Evolutionary conservation across 345 rosid genomes (phyloP).

Genomic region (Leavenworthia alabamica): DNA sequence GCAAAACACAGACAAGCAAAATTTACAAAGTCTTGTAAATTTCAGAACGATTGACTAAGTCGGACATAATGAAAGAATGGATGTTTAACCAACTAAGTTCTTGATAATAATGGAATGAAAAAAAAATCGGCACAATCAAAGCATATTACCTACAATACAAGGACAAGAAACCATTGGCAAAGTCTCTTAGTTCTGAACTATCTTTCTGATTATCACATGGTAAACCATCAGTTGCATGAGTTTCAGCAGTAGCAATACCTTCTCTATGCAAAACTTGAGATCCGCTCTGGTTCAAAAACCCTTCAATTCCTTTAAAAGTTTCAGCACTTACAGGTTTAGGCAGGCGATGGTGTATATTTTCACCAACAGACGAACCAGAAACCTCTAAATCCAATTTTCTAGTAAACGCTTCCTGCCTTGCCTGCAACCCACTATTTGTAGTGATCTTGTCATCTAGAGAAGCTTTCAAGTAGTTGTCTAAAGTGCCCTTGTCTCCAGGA

Average conservation of each 20-base stretch:
- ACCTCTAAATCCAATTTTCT: constrained; percentile 43
- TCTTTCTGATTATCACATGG: constrained; percentile 27
- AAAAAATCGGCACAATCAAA: not conserved
- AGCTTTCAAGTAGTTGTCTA: constrained; percentile 54
- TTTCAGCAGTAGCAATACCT: constrained; percentile 27
- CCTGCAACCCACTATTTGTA: constrained; percentile 24
- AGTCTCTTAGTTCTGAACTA: constrained; percentile 55
- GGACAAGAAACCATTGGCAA: constrained; percentile 78
- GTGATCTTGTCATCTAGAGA: constrained; percentile 35
- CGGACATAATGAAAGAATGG: not conserved
- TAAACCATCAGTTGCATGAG: constrained; percentile 22
- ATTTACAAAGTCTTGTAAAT: not conserved
- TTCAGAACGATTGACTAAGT: not conserved
- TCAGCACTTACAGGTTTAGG: constrained; percentile 19
- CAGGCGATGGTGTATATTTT: constrained; percentile 17
- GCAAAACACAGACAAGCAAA: constrained; percentile 24
- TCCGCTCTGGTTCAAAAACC: constrained; percentile 17
- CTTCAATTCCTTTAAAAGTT: constrained; percentile 26
- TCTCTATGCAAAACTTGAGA: constrained; percentile 35
- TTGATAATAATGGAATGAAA: not conserved
- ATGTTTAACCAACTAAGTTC: not conserved
- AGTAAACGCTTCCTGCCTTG: constrained; percentile 38
- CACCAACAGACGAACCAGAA: constrained; percentile 29
- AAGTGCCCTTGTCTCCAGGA: constrained; percentile 62
- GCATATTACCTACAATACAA: constrained; percentile 73